phyloP scores from a whole-genome alignment of 129 eudicot genomes.

The sunflower (Helianthus annuus) region DNA sequence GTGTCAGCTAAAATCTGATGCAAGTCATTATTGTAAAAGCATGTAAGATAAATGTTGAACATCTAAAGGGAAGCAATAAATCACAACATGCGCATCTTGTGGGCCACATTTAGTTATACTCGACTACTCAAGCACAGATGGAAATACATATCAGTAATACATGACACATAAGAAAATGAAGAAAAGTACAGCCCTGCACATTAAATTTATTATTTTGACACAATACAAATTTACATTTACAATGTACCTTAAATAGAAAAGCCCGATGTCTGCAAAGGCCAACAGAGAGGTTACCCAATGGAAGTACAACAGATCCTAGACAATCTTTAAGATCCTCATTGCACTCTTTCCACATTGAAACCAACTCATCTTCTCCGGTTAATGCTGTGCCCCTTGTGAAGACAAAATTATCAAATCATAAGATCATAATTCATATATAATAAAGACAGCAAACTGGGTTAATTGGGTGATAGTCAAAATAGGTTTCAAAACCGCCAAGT shows the following conservation, averaged over 20 bases:
- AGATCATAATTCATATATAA: neutral
- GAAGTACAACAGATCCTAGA: constrained; percentile 79
- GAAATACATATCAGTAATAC: neutral
- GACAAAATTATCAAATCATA: constrained; percentile 21
- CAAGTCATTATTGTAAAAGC: constrained; percentile 2
- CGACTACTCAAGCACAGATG: neutral
- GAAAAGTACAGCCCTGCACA: constrained; percentile 13
- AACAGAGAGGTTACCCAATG: constrained; percentile 73
- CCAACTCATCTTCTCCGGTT: constrained; percentile 57
- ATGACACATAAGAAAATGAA: constrained; percentile 6
- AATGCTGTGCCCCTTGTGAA: constrained; percentile 61
- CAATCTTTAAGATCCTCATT: constrained; percentile 68
- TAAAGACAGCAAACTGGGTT: neutral
- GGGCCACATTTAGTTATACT: constrained; percentile 18
- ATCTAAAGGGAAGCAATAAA: constrained; percentile 9
- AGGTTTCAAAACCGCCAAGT: neutral
- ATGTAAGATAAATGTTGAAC: constrained; percentile 6
- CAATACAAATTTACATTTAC: constrained; percentile 7
- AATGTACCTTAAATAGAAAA: constrained; percentile 72
- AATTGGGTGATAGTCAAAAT: neutral
- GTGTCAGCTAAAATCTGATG: constrained; percentile 74
- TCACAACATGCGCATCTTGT: neutral
- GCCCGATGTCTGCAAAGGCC: constrained; percentile 86
- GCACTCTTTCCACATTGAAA: constrained; percentile 65
- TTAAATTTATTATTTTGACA: constrained; percentile 1